Evolutionary conservation across 306 rosid species (phyloP).

Genomic region (Canavalia ensiformis): DNA sequence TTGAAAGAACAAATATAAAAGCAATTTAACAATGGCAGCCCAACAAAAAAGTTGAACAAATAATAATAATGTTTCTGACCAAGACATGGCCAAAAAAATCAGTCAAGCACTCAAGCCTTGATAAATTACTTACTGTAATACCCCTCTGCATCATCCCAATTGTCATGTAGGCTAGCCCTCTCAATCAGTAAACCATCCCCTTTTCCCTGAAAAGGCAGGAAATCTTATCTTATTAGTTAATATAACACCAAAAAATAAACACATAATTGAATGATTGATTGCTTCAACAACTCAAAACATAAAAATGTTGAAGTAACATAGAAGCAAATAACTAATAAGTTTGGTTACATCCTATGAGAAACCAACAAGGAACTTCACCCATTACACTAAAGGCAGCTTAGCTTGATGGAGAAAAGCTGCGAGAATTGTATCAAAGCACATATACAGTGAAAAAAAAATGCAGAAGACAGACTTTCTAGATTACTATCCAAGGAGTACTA

Average conservation of each 20-base stretch:
- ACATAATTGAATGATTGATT: neutral
- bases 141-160: slow-evolving; percentile 99
- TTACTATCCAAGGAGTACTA: neutral
- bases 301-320: neutral
- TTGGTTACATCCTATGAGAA: neutral
- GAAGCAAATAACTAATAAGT: neutral
- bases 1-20: slow-evolving; percentile 1
- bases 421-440: slow-evolving; percentile 18
- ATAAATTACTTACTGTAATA: slow-evolving; percentile 82
- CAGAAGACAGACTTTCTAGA: slow-evolving; percentile 6
- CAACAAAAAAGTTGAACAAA: slow-evolving; percentile 1
- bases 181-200: slow-evolving; percentile 79
- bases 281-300: neutral
- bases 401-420: slow-evolving; percentile 2
- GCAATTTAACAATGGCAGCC: slow-evolving; percentile 12
- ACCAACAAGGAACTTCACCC: slow-evolving; percentile 9
- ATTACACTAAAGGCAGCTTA: slow-evolving; percentile 10
- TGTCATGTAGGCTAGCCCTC: slow-evolving; percentile 87
- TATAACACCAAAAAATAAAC: neutral
- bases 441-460: neutral
- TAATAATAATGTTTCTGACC: neutral
- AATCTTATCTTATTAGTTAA: slow-evolving; percentile 12
- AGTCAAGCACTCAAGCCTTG: neutral
- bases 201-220: slow-evolving; percentile 67
- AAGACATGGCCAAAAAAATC: slow-evolving; percentile 11